Base-by-base conservation (phyloP, 768 basidiomycete species). In the Lactifluus hygrophoroides region DNA sequence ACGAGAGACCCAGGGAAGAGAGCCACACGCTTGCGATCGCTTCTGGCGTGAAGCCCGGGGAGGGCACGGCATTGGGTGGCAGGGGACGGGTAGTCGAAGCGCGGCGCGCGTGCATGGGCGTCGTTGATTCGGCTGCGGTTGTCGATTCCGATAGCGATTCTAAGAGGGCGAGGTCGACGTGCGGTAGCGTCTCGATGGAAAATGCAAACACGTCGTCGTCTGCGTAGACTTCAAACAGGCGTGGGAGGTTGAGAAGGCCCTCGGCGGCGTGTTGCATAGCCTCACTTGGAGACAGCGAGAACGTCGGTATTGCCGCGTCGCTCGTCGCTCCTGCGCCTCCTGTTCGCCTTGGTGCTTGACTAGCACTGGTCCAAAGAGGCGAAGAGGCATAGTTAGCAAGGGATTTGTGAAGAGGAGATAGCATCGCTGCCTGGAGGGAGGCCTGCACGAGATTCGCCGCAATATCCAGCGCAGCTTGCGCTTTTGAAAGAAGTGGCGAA, bases 211-310 rank as follows among this genome's bases (percentile, higher is more conserved):
- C 90, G 60, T 94, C 92, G 69, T 97, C 94, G 57, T 87, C 86
- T 7, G 88, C 90, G 67, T 96, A 95, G 17, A 94, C 88, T 70
- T 98, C 94, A 67, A 98, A 96, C 16, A 98, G 74, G 56, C 94
- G 75, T 2, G 95, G 92, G 3, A 99, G 81, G 72, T 95, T 96
- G 32, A 97, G 77, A 34, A 99, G 73, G n/a, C 94, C 93, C 67
- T 98, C 96, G 2, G 90, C 89, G 32, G 97, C 85, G 57, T 85
- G 83, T 59, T 94, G 89, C 60, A 96, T 85, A 4, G 81, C 84
- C 54, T 92, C 90, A 54, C 86, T 95, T 1, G 94, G 94, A 10
- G 90, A 90, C 13, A 97, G 77, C 1, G 94, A 96, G 74, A 99
- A 99, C 6, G 82, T 90, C 2, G 96, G 96, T 6, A 98, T 81